Conservation (phyloP, 768 basidiomycete species). For the Lactarius trivialis region DNA sequence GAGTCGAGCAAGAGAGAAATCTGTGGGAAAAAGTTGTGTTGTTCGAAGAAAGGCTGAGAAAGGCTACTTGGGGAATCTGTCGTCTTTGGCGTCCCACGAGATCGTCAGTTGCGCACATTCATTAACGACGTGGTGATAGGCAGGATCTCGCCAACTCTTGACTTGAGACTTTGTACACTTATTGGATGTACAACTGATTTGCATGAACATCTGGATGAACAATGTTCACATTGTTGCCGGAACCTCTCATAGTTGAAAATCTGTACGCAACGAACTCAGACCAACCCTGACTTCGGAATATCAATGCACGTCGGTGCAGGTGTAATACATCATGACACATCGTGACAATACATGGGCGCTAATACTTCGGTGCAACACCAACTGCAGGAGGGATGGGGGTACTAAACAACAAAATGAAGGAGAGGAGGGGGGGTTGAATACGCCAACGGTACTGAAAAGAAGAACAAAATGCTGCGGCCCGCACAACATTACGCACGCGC, state of each 20-base stretch:
- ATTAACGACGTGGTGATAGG: background rate
- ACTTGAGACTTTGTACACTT: background rate
- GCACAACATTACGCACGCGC: conserved; percentile 5
- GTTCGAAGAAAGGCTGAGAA: no score
- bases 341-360: conserved; percentile 11
- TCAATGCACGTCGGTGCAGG: conserved; percentile 12
- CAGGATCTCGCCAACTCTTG: background rate
- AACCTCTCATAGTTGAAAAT: no score
- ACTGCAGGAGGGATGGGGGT: background rate
- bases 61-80: no score
- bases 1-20: background rate
- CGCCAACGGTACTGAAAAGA: no score
- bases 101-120: background rate
- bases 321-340: conserved; percentile 19
- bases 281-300: background rate
- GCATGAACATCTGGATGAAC: background rate
- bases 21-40: background rate
- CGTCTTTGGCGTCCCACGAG: background rate
- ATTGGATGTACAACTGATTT: background rate
- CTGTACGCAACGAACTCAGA: no score
- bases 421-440: background rate
- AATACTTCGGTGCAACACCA: conserved; percentile 10
- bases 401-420: background rate
- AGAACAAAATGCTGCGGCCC: background rate
- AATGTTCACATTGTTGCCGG: no score